Evolutionary conservation across 257 asterid genomes (phyloP).

Genomic region (Penstemon barbatus): DNA sequence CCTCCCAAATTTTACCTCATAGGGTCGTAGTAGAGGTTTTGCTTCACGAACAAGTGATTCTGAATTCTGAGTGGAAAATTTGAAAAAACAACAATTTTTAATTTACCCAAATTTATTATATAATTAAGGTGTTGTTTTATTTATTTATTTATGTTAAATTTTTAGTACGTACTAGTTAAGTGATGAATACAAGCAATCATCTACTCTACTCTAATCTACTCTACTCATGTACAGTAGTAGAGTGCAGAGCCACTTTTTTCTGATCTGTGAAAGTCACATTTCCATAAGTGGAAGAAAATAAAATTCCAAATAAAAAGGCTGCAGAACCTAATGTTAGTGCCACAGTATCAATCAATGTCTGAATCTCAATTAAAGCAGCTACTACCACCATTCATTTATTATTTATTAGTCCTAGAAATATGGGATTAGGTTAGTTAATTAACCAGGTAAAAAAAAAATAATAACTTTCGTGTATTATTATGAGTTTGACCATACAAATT

Average conservation of each 20-base stretch:
- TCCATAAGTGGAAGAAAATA: constrained; percentile 35
- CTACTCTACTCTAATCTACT: no score
- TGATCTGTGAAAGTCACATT: constrained; percentile 25
- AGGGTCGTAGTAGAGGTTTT: constrained; percentile 34
- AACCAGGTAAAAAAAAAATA: constrained; percentile 20
- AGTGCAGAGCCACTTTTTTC: constrained; percentile 44
- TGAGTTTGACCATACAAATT: no score
- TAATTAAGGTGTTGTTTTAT: no score
- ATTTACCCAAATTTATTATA: no score
- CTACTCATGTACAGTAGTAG: constrained; percentile 26
- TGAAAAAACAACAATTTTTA: not conserved
- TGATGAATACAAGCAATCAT: no score
- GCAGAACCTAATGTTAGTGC: constrained; percentile 29
- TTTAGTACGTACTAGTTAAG: no score
- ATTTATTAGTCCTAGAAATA: constrained; percentile 24
- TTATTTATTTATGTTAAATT: not conserved
- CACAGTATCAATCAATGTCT: constrained; percentile 20
- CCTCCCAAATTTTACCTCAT: not conserved
- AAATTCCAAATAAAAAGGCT: constrained; percentile 27
- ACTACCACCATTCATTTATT: constrained; percentile 23
- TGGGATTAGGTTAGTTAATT: constrained; percentile 3
- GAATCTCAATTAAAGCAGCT: not conserved
- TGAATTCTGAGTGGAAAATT: constrained; percentile 19
- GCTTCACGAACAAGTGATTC: constrained; percentile 62
- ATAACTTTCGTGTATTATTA: constrained; percentile 19